Percentiles rank a stretch among this genome's conserved stretches.
phyloP scores from a whole-genome alignment of 2,329 filamentous ascomycete species.

The Cercospora janseana region DNA sequence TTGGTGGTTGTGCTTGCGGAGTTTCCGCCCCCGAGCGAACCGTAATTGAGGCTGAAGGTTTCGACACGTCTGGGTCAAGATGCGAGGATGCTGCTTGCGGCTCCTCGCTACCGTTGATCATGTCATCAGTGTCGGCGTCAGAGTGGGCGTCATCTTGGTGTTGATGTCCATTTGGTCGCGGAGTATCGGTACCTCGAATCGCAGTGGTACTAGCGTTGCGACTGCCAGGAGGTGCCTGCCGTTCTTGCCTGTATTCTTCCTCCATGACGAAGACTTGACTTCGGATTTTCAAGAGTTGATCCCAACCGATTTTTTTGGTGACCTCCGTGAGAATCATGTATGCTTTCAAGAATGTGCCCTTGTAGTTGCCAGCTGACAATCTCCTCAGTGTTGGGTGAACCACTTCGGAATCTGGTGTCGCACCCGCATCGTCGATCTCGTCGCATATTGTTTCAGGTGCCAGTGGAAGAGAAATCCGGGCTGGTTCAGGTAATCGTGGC shows the following conservation, averaged over 20 bases:
- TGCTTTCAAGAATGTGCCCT: constrained; percentile 92
- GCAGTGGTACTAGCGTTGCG: constrained; percentile 78
- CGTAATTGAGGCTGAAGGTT: constrained; percentile 37
- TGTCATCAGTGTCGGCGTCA: constrained; percentile 37
- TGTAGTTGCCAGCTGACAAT: constrained; percentile 83
- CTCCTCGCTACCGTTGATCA: constrained; percentile 32
- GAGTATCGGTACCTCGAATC: constrained; percentile 65
- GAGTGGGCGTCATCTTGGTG: constrained; percentile 40
- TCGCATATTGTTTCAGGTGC: constrained; percentile 86
- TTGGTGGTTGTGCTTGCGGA: constrained; percentile 33
- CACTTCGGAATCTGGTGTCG: constrained; percentile 73
- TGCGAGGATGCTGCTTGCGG: constrained; percentile 33
- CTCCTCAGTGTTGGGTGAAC: constrained; percentile 84
- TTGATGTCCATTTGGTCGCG: constrained; percentile 46
- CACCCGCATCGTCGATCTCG: constrained; percentile 88
- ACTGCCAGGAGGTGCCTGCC: constrained; percentile 54
- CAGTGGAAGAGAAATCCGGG: constrained; percentile 81
- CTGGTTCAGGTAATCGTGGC: constrained; percentile 88
- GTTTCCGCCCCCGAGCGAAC: constrained; percentile 35
- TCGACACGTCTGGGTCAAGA: constrained; percentile 38
- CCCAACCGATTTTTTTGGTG: constrained; percentile 96
- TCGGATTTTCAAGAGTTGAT: constrained; percentile 87
- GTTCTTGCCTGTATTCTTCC: constrained; percentile 92
- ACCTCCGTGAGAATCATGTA: constrained; percentile 94
- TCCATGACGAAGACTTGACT: constrained; percentile 99